Evolutionary conservation across 176 grass and related monocot species (phyloP).

Genomic region (Pharus latifolius): DNA sequence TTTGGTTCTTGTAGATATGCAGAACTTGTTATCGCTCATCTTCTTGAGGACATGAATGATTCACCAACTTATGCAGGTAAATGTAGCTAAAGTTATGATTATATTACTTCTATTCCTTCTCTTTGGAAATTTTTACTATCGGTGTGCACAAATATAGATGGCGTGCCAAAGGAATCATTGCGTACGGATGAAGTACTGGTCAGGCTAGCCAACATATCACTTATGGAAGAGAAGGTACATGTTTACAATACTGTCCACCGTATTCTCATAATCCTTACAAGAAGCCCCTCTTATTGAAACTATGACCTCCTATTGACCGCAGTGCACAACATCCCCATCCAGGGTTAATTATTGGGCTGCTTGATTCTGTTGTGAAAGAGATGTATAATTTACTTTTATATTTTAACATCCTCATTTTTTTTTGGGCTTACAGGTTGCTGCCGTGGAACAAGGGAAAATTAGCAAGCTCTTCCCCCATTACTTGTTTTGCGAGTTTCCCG

Average conservation of each 20-base stretch:
- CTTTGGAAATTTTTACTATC: slow-evolving; percentile 21
- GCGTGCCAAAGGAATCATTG: slow-evolving; percentile 80
- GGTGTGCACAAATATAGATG: slow-evolving; percentile 53
- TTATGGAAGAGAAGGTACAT: slow-evolving; percentile 90
- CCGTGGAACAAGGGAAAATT: slow-evolving; percentile 33
- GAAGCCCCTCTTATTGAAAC: too few relatives aligned
- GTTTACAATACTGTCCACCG: not conserved
- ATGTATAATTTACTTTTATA: not conserved
- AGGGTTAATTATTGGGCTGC: too few relatives aligned
- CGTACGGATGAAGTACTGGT: slow-evolving; percentile 73
- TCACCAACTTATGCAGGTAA: slow-evolving; percentile 67
- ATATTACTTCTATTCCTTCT: slow-evolving; percentile 20
- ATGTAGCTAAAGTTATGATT: slow-evolving; percentile 7
- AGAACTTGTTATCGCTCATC: slow-evolving; percentile 76
- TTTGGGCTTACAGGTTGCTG: slow-evolving; percentile 29
- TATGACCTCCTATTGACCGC: too few relatives aligned
- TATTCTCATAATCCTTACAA: too few relatives aligned
- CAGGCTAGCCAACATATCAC: slow-evolving; percentile 76
- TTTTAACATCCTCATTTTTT: slow-evolving; percentile 1
- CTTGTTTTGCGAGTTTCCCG: slow-evolving; percentile 45
- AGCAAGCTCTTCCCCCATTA: slow-evolving; percentile 51
- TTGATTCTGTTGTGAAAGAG: slow-evolving; percentile 11
- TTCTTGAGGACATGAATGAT: slow-evolving; percentile 68
- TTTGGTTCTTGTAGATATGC: slow-evolving; percentile 64
- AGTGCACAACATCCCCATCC: too few relatives aligned